A percentile compares a stretch with the other conserved stretches of the same genome.
Evolutionary conservation across 257 asterid species (phyloP).

Genomic region (Coffea eugenioides): DNA sequence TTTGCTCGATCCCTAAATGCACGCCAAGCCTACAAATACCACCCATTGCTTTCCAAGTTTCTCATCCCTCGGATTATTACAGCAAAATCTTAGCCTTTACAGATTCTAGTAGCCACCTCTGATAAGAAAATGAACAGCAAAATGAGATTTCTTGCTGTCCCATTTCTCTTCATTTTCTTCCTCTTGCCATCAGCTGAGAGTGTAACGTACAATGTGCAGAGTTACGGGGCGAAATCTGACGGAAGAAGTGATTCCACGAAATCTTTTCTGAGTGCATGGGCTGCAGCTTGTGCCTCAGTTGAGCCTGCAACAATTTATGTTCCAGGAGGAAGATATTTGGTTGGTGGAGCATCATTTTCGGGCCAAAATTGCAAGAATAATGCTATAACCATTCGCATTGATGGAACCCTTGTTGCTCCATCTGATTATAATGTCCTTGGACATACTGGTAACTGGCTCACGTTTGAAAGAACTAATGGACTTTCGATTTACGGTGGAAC

Average conservation of each 20-base stretch:
- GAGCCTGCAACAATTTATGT: slow-evolving; percentile 23
- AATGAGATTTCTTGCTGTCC: too few species aligned
- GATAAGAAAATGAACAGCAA: too few species aligned
- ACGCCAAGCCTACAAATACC: slow-evolving; percentile 2
- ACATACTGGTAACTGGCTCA: too few species aligned
- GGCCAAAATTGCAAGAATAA: slow-evolving; percentile 40
- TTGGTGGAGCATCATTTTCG: slow-evolving; percentile 18
- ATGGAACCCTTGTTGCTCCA: slow-evolving; percentile 58
- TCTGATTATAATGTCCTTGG: slow-evolving; percentile 7
- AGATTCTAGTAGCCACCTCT: too few species aligned
- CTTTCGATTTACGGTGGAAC: slow-evolving; percentile 19
- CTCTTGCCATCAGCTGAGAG: too few species aligned
- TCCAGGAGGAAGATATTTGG: slow-evolving; percentile 22
- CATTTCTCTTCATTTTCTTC: too few species aligned
- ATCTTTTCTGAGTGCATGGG: too few species aligned
- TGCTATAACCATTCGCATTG: slow-evolving; percentile 39
- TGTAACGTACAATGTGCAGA: too few species aligned
- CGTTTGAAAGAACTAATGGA: too few species aligned
- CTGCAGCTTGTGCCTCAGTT: background rate
- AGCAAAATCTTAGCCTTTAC: too few species aligned
- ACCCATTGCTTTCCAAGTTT: background rate
- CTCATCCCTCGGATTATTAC: slow-evolving; percentile 5
- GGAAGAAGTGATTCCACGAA: too few species aligned
- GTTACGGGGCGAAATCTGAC: too few species aligned
- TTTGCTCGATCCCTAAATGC: background rate